Percentiles rank a stretch among this genome's conserved stretches.
These are phyloP conservation scores for Castanea mollissima DNA, from an alignment of 306 rosid genomes.

Conservation along the genomic window DNA sequence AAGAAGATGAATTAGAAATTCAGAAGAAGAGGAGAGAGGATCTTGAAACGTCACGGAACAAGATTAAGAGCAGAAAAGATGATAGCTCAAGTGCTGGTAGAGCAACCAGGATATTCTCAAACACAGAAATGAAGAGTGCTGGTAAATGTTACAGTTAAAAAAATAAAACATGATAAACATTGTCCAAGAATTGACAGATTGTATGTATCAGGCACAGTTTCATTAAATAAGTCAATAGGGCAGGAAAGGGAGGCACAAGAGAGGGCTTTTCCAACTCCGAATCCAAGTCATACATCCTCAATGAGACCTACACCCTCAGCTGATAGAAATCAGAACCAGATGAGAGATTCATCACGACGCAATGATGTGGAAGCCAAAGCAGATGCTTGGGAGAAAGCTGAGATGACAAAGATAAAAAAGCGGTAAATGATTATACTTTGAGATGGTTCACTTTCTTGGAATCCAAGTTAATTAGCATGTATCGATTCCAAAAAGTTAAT, in stretches of 20 bases:
- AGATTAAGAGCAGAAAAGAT: slow-evolving; percentile 27
- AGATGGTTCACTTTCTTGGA: neutral
- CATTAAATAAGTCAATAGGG: slow-evolving; percentile 35
- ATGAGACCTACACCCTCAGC: slow-evolving; percentile 26
- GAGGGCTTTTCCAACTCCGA: slow-evolving; percentile 25
- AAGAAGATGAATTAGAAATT: slow-evolving; percentile 35
- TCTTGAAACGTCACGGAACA: slow-evolving; percentile 31
- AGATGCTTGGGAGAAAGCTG: slow-evolving; percentile 54
- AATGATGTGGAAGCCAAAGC: slow-evolving; percentile 31
- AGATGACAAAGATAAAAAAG: slow-evolving; percentile 45
- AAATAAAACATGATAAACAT: neutral
- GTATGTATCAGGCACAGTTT: slow-evolving; percentile 38
- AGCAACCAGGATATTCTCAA: slow-evolving; percentile 23
- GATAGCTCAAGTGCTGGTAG: slow-evolving; percentile 28
- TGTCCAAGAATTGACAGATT: slow-evolving; percentile 18
- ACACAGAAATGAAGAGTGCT: slow-evolving; percentile 25
- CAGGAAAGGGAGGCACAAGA: slow-evolving; percentile 27
- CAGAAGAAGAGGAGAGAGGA: slow-evolving; percentile 34
- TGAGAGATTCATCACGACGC: slow-evolving; percentile 3
- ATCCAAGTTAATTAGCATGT: neutral
- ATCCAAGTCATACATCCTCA: slow-evolving; percentile 28
- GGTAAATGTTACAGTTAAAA: slow-evolving; percentile 14
- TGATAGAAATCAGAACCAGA: slow-evolving; percentile 24
- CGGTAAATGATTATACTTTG: slow-evolving; percentile 28
- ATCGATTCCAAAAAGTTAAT: neutral